A percentile compares a stretch with the other conserved stretches of the same genome.
phyloP scores from a whole-genome alignment of 345 rosid genomes.

The Corchorus capsularis region DNA sequence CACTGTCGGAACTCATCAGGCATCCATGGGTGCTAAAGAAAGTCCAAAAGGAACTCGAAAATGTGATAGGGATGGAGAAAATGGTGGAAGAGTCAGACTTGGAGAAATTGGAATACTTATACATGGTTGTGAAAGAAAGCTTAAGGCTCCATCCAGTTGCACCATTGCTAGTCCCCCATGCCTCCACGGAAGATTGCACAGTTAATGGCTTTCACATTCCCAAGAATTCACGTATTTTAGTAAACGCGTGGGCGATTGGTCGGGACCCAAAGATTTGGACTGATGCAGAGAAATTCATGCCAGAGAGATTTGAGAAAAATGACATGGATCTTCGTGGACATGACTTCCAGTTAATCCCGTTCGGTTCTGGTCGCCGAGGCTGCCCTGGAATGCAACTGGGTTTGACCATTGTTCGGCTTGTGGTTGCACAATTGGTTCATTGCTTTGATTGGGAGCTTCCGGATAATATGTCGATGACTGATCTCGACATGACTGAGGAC shows the following conservation, averaged over 20 bases:
- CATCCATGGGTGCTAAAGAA: conserved; percentile 40
- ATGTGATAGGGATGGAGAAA: conserved; percentile 37
- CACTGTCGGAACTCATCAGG: conserved; percentile 33
- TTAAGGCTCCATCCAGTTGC: conserved; percentile 48
- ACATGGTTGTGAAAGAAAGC: conserved; percentile 50
- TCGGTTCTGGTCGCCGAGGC: conserved; percentile 46
- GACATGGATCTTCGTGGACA: conserved; percentile 36
- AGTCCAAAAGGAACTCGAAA: conserved; percentile 41
- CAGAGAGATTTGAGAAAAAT: conserved; percentile 41
- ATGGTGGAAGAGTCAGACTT: conserved; percentile 50
- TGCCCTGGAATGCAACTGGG: conserved; percentile 52
- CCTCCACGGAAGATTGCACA: conserved; percentile 32
- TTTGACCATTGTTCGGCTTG: conserved; percentile 30
- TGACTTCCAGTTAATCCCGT: conserved; percentile 49
- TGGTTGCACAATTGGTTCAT: conserved; percentile 47
- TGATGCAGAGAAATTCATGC: conserved; percentile 39
- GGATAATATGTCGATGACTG: conserved; percentile 15
- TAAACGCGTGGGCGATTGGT: conserved; percentile 49
- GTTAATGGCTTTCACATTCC: conserved; percentile 40
- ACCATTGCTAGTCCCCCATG: conserved; percentile 40
- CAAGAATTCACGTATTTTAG: conserved; percentile 22
- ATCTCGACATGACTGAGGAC: conserved; percentile 48
- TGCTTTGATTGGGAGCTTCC: conserved; percentile 60
- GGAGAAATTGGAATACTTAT: conserved; percentile 31
- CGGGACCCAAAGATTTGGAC: conserved; percentile 40